Percentiles rank a stretch among this genome's conserved stretches.
Evolutionary conservation across 768 basidiomycete genomes (phyloP).

Genomic region (Neoboletus subvelutipes): DNA sequence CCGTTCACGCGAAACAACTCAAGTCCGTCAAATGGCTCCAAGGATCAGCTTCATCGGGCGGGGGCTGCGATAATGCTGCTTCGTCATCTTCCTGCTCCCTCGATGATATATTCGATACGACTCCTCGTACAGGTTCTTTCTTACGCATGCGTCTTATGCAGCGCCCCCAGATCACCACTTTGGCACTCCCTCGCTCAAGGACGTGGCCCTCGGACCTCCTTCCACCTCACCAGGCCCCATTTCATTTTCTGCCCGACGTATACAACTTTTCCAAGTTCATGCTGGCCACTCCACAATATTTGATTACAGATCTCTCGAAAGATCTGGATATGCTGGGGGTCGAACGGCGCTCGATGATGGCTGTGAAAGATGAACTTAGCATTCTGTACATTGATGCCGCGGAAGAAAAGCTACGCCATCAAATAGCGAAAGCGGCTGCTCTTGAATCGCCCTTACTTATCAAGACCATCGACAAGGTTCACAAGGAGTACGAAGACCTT

Average conservation of each 20-base stretch:
- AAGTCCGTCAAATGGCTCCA: slow-evolving; percentile 93
- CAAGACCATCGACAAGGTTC: slow-evolving; percentile 61
- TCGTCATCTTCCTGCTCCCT: slow-evolving; percentile 47
- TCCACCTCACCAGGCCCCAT: slow-evolving; percentile 90
- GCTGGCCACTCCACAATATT: slow-evolving; percentile 88
- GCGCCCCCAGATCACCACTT: slow-evolving; percentile 90
- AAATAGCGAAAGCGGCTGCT: slow-evolving; percentile 76
- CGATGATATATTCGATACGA: slow-evolving; percentile 35
- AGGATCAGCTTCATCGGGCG: slow-evolving; percentile 38
- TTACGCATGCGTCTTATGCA: slow-evolving; percentile 89
- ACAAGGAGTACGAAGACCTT: slow-evolving; percentile 55
- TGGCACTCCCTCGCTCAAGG: slow-evolving; percentile 86
- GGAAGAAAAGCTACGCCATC: slow-evolving; percentile 69
- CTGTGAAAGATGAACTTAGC: slow-evolving; percentile 74
- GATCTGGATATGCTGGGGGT: slow-evolving; percentile 71
- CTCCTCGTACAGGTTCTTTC: slow-evolving; percentile 53
- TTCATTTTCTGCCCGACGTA: slow-evolving; percentile 94
- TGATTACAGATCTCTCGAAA: slow-evolving; percentile 67
- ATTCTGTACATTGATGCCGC: slow-evolving; percentile 79
- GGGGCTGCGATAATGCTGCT: slow-evolving; percentile 23
- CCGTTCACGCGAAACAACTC: slow-evolving; percentile 84
- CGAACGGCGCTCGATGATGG: slow-evolving; percentile 66
- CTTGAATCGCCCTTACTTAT: slow-evolving; percentile 69
- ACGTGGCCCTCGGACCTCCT: slow-evolving; percentile 95
- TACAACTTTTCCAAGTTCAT: slow-evolving; percentile 89